These are phyloP conservation scores for Mycosphaerella sp. DNA, from an alignment of 2,329 filamentous ascomycete species.

Conservation along the genomic window DNA sequence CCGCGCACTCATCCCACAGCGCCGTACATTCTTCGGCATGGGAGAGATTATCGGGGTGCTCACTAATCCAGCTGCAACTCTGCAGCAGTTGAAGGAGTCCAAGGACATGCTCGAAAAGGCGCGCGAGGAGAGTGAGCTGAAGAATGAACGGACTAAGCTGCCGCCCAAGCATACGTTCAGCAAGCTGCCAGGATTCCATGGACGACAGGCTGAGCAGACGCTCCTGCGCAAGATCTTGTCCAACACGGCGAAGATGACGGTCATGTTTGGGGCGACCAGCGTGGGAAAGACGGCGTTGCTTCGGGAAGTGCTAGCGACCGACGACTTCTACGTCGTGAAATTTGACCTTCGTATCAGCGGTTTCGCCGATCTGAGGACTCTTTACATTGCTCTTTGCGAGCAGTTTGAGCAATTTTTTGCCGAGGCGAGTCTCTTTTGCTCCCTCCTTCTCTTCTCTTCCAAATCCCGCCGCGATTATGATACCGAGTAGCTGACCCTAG, in stretches of 20 bases:
- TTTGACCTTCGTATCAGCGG: conserved; percentile 19
- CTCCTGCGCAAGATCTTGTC: conserved; percentile 14
- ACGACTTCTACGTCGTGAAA: conserved; percentile 20
- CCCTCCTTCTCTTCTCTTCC: background rate
- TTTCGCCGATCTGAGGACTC: conserved; percentile 16
- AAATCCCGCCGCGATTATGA: too few relatives aligned
- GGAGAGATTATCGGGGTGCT: conserved; percentile 15
- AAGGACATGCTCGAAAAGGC: conserved; percentile 19
- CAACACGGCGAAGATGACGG: conserved; percentile 17
- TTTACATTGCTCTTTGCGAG: conserved; percentile 17
- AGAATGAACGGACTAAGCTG: conserved; percentile 16
- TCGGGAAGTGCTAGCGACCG: conserved; percentile 17
- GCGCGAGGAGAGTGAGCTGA: conserved; percentile 15
- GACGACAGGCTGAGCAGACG: conserved; percentile 13
- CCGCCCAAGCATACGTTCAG: conserved; percentile 17
- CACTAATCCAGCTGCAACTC: conserved; percentile 16
- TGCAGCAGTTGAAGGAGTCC: conserved; percentile 16
- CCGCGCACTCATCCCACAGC: background rate
- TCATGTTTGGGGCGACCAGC: conserved; percentile 18
- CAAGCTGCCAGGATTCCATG: conserved; percentile 18
- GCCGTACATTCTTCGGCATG: conserved; percentile 15
- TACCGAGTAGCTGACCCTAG: background rate
- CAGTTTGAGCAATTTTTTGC: conserved; percentile 17
- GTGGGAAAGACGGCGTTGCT: conserved; percentile 20
- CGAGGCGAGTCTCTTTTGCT: background rate